phyloP scores from a whole-genome alignment of 192 early-diverging fungal genomes.

The Linnemannia schmuckeri region DNA sequence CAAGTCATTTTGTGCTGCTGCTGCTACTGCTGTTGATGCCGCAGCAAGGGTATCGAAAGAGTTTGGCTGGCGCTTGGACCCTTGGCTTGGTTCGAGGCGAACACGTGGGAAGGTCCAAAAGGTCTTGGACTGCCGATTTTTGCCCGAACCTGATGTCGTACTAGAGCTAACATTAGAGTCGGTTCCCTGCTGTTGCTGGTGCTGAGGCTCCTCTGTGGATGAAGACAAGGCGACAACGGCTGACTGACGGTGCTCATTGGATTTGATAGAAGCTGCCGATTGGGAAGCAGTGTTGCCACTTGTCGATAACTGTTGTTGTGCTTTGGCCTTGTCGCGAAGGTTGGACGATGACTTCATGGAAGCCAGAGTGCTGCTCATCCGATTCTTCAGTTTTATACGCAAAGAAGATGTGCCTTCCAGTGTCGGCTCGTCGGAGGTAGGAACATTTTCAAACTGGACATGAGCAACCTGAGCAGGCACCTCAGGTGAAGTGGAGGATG shows the following conservation, averaged over 20 bases:
- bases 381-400: slow-evolving; percentile 41
- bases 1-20: not conserved
- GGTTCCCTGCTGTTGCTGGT: slow-evolving; percentile 7
- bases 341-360: slow-evolving; percentile 42
- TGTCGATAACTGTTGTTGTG: not conserved
- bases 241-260: not conserved
- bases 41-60: slow-evolving; percentile 11
- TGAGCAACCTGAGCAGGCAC: not conserved
- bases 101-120: slow-evolving; percentile 42
- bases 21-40: not conserved
- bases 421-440: not conserved
- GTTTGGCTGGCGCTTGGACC: slow-evolving; percentile 6
- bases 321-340: slow-evolving; percentile 32
- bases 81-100: slow-evolving; percentile 25
- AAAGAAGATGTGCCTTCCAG: slow-evolving; percentile 18
- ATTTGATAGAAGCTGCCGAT: not conserved
- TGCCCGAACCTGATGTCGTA: slow-evolving; percentile 12
- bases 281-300: not conserved
- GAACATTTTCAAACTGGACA: not conserved
- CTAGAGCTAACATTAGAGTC: not conserved
- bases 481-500: not conserved
- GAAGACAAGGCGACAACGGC: not conserved
- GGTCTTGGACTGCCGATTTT: slow-evolving; percentile 24
- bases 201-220: not conserved
- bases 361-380: slow-evolving; percentile 34